Conservation (phyloP, 2,329 filamentous ascomycete genomes). For the Fusarium napiforme region DNA sequence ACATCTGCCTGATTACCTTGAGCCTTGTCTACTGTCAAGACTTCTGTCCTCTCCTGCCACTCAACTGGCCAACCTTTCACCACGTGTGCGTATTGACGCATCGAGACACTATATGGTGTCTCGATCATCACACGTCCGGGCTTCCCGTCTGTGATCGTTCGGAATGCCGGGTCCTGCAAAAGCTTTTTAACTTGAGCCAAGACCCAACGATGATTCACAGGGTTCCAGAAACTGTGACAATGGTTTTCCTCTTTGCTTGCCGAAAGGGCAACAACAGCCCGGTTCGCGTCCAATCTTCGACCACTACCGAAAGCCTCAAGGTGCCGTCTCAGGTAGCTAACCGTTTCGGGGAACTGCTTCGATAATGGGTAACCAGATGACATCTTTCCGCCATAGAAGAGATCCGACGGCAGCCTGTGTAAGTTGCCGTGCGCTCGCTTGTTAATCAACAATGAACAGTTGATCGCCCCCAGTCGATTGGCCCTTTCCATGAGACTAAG, state of each 20-base stretch:
- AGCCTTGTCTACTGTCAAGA: slow-evolving; percentile 57
- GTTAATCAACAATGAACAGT: slow-evolving; percentile 51
- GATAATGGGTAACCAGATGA: slow-evolving; percentile 43
- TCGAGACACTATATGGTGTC: slow-evolving; percentile 56
- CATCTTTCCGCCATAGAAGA: slow-evolving; percentile 57
- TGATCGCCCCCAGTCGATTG: slow-evolving; percentile 46
- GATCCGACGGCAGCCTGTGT: slow-evolving; percentile 53
- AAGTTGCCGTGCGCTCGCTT: slow-evolving; percentile 53
- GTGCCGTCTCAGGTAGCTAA: slow-evolving; percentile 45
- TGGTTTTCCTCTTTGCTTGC: slow-evolving; percentile 43
- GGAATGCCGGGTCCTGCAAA: slow-evolving; percentile 48
- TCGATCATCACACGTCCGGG: slow-evolving; percentile 57
- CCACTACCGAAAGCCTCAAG: slow-evolving; percentile 43
- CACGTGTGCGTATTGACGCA: slow-evolving; percentile 49
- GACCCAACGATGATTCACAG: slow-evolving; percentile 52
- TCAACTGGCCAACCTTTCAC: slow-evolving; percentile 44
- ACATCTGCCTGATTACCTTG: slow-evolving; percentile 62
- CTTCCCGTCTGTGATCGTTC: slow-evolving; percentile 37
- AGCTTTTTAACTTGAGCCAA: slow-evolving; percentile 48
- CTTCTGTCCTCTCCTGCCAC: slow-evolving; percentile 49
- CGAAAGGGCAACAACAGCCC: slow-evolving; percentile 50
- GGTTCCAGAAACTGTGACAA: slow-evolving; percentile 55
- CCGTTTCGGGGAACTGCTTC: slow-evolving; percentile 44
- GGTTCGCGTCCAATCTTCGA: slow-evolving; percentile 47
- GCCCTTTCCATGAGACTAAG: slow-evolving; percentile 55